Percentiles rank a stretch among this genome's conserved stretches.
Conservation (phyloP, 2,329 filamentous ascomycete genomes). For the Cercospora zeae-maydis region DNA sequence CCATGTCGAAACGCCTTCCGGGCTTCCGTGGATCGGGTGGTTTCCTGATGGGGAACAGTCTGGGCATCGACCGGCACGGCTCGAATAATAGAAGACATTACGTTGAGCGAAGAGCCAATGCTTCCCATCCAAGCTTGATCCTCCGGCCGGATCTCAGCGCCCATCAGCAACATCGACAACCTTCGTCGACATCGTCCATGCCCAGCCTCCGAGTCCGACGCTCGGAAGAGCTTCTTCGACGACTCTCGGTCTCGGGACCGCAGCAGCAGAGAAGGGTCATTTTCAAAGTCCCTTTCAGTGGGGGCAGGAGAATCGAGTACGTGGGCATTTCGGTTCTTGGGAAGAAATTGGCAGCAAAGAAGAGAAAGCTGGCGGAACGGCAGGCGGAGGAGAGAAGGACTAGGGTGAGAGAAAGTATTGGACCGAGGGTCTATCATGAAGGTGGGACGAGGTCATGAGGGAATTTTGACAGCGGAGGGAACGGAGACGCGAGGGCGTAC, state of each 20-base stretch:
- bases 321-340: constrained; percentile 50
- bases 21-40: constrained; percentile 44
- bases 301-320: constrained; percentile 49
- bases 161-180: not conserved
- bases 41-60: constrained; percentile 53
- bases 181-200: not conserved
- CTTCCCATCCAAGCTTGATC: constrained; percentile 9
- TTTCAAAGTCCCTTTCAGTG: constrained; percentile 26
- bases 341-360: constrained; percentile 45
- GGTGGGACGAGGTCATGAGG: not conserved
- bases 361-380: constrained; percentile 43
- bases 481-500: not conserved
- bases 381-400: constrained; percentile 52
- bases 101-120: constrained; percentile 30
- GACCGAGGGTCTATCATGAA: constrained; percentile 19
- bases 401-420: constrained; percentile 53
- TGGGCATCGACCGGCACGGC: constrained; percentile 52
- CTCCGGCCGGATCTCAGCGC: not conserved
- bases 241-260: constrained; percentile 8
- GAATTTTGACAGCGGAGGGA: too few species aligned
- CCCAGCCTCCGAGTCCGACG: constrained; percentile 5
- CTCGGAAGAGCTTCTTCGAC: constrained; percentile 27
- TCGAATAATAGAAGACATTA: constrained; percentile 43
- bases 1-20: constrained; percentile 35
- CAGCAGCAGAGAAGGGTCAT: constrained; percentile 15